Base-by-base conservation (phyloP, 208 protist genomes). In the Leishmania arabica region DNA sequence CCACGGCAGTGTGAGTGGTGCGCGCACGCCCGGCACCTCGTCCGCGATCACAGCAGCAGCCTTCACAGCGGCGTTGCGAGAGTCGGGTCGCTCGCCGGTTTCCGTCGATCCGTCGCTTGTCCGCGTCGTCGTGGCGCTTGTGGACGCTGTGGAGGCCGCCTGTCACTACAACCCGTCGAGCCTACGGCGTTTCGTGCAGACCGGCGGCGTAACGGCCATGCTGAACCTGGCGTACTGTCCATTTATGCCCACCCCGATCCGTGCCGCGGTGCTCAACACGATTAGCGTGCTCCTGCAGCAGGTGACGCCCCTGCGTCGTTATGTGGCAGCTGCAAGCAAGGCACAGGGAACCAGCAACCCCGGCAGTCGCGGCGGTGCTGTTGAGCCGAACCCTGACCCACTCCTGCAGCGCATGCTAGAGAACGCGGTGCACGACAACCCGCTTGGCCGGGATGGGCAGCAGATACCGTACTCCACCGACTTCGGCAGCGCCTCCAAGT, bases 231-330 rank as follows among this genome's bases (percentile, higher is more conserved):
- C 88, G 47, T 92, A 95, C 79, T 92, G 80, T 62, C 92, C 92
- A 13, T 95, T 89, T 77, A 89, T 92, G 80, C 92, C 93, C 34
- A 81, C 88, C 37, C 79, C 88, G 56, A 82, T 98, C 47, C 91
- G 95, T 31, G 86, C 87, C 65, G 85, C 85, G 54, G 91, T 98
- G 37, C 91, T 98, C 37, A 89, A 95, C 79, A 88, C 88, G 37
- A 87, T 98, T 40, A 96, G 93, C 84, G 91, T 98, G 8, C 87
- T 98, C 5, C 85, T 98, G 82, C 93, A 98, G 81, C 87, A 98
- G 73, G 91, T 98, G 15, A 91, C 89, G 17, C 92, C 95, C 27
- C 94, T 96, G 78, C 88, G 82, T 11, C 82, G 82, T 8, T 79
- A 75, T 73, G 69, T 84, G 71, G 78, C 47, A 31, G 80, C 80